Percentiles rank a stretch among this genome's conserved stretches.
Conservation (phyloP, 2,329 filamentous ascomycete species). For the Aspergillus caelatus region DNA sequence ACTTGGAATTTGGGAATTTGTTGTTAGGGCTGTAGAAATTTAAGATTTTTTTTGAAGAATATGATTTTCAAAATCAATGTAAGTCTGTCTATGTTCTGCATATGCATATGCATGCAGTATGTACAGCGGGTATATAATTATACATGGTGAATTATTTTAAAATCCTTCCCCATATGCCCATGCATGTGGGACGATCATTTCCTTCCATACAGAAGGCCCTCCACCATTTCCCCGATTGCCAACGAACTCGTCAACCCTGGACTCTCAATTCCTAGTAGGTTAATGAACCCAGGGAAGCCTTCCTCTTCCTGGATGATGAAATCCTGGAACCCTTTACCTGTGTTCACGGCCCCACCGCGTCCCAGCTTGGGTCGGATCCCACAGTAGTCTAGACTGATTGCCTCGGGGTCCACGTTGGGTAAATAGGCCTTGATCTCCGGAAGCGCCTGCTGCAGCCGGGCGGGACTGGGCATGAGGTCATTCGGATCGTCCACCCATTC, state of each 20-base stretch:
- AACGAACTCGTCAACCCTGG: slow-evolving; percentile 85
- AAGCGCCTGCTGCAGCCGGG: slow-evolving; percentile 67
- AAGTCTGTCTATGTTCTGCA: not conserved
- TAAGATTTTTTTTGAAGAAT: no score
- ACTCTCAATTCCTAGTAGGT: slow-evolving; percentile 90
- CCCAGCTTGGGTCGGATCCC: slow-evolving; percentile 87
- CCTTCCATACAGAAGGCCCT: slow-evolving; percentile 54
- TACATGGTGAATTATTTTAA: not conserved
- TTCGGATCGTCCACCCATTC: slow-evolving; percentile 79
- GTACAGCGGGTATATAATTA: not conserved
- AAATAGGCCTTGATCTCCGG: slow-evolving; percentile 78
- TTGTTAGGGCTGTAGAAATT: no score
- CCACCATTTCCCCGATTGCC: slow-evolving; percentile 81
- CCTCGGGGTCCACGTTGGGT: slow-evolving; percentile 67
- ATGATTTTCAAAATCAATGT: no score
- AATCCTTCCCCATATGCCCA: not conserved
- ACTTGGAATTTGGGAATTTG: no score
- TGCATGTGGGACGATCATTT: not conserved
- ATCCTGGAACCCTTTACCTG: slow-evolving; percentile 72
- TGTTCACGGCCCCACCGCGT: slow-evolving; percentile 58
- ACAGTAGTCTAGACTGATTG: slow-evolving; percentile 80
- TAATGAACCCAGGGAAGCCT: slow-evolving; percentile 80
- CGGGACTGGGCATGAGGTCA: slow-evolving; percentile 69
- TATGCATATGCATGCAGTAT: not conserved
- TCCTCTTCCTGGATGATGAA: slow-evolving; percentile 80